Evolutionary conservation across 306 rosid genomes (phyloP).

Genomic region (Lathyrus oleraceus): DNA sequence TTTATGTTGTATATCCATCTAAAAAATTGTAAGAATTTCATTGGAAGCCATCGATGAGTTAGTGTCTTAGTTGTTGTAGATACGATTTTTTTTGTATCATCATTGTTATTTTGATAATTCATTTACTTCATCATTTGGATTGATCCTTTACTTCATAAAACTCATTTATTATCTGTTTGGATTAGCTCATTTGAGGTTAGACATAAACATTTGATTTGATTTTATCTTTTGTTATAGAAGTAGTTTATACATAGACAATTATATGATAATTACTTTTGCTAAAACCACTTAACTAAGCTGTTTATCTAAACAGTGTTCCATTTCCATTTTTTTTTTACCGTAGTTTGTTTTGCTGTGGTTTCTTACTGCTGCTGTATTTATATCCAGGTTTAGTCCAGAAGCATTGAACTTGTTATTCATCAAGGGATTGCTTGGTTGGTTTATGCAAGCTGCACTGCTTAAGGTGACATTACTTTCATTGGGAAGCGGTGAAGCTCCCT

Average conservation of each 20-base stretch:
- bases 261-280: neutral
- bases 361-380: conserved; percentile 14
- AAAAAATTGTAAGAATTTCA: neutral
- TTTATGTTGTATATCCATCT: conserved; percentile 7
- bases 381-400: conserved; percentile 88
- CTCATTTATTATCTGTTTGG: neutral
- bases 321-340: neutral
- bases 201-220: neutral
- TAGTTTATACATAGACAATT: neutral
- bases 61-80: conserved; percentile 21
- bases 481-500: conserved; percentile 86
- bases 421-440: conserved; percentile 96
- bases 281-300: neutral
- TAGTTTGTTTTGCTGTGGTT: conserved; percentile 14
- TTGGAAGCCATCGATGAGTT: neutral
- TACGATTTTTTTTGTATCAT: neutral
- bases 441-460: conserved; percentile 72
- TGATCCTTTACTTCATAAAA: neutral
- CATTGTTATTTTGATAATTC: neutral
- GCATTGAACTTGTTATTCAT: conserved; percentile 90
- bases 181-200: neutral
- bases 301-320: neutral
- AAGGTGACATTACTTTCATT: conserved; percentile 70
- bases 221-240: neutral
- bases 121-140: too few species aligned